Conservation (phyloP, 768 basidiomycete genomes). For the Ephemerocybe angulata region DNA sequence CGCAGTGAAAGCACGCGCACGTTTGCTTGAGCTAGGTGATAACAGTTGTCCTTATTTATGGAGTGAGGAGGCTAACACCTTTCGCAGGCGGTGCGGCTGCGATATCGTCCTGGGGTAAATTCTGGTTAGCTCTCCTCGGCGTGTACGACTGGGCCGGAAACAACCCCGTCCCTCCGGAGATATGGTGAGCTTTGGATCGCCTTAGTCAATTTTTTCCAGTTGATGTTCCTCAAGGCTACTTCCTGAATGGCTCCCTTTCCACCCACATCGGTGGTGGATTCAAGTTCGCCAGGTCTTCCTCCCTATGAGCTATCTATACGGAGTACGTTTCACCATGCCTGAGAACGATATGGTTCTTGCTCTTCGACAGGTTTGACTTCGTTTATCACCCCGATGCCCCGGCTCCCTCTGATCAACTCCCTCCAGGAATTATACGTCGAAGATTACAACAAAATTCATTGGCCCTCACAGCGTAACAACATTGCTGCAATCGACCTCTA, state of each 20-base stretch:
- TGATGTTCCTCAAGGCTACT: conserved; percentile 57
- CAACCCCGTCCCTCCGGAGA: conserved; percentile 86
- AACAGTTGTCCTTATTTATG: too few species aligned
- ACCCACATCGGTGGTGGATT: conserved; percentile 97
- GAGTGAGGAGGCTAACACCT: too few species aligned
- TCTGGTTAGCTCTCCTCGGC: conserved; percentile 90
- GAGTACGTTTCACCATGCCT: conserved; percentile 59
- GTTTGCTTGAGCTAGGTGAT: conserved; percentile 86
- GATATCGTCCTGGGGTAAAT: conserved; percentile 92
- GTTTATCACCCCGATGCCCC: too few species aligned
- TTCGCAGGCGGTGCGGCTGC: conserved; percentile 72
- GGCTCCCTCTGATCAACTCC: too few species aligned
- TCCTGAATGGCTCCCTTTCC: conserved; percentile 88
- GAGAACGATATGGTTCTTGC: conserved; percentile 75
- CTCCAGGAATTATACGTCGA: conserved; percentile 87
- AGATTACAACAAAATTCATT: conserved; percentile 80
- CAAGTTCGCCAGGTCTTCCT: conserved; percentile 89
- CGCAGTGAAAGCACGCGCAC: conserved; percentile 73
- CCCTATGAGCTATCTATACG: conserved; percentile 88
- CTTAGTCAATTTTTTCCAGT: not conserved
- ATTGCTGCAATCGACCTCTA: conserved; percentile 79
- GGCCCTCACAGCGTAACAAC: conserved; percentile 89
- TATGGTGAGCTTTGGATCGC: conserved; percentile 84
- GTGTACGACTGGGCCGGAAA: conserved; percentile 96
- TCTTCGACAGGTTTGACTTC: conserved; percentile 78